Percentiles rank a stretch among this genome's conserved stretches.
Evolutionary conservation across 2,329 filamentous ascomycete species (phyloP).

Genomic region (Cladobotryum protrusum): DNA sequence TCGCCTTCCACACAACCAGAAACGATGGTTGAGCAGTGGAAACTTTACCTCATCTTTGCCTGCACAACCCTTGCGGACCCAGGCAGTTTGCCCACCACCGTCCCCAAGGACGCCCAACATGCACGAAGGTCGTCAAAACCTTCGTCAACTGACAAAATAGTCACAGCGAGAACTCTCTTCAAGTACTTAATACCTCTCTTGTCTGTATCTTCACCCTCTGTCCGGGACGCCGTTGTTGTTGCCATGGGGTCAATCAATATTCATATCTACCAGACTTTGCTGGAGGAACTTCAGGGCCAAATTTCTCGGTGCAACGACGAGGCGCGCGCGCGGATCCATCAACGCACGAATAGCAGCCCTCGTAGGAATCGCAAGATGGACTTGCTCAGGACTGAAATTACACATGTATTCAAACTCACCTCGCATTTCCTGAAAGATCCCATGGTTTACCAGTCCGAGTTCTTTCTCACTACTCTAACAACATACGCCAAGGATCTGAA

Average conservation of each 20-base stretch:
- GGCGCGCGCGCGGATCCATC: slow-evolving; percentile 78
- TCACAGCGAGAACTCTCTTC: slow-evolving; percentile 83
- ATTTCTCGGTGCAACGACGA: slow-evolving; percentile 84
- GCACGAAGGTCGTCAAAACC: slow-evolving; percentile 71
- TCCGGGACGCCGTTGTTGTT: slow-evolving; percentile 83
- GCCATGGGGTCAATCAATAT: slow-evolving; percentile 93
- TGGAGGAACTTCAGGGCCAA: slow-evolving; percentile 84
- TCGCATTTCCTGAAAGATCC: slow-evolving; percentile 78
- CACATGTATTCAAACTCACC: slow-evolving; percentile 91
- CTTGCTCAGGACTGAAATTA: slow-evolving; percentile 84
- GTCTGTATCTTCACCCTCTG: slow-evolving; percentile 69
- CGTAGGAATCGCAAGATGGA: slow-evolving; percentile 79
- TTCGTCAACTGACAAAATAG: slow-evolving; percentile 66
- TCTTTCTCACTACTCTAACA: slow-evolving; percentile 82
- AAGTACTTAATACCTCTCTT: slow-evolving; percentile 85
- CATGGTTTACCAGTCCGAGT: slow-evolving; percentile 78
- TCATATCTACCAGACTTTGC: slow-evolving; percentile 82
- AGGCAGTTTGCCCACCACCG: slow-evolving; percentile 45
- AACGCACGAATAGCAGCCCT: slow-evolving; percentile 76
- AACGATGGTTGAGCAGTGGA: slow-evolving; percentile 94
- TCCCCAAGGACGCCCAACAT: slow-evolving; percentile 60
- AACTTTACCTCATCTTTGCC: slow-evolving; percentile 92
- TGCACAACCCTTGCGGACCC: slow-evolving; percentile 90
- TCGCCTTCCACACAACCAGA: slow-evolving; percentile 71
- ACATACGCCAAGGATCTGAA: slow-evolving; percentile 88